phyloP scores from a whole-genome alignment of 306 rosid species.

The Glycine tomentella region DNA sequence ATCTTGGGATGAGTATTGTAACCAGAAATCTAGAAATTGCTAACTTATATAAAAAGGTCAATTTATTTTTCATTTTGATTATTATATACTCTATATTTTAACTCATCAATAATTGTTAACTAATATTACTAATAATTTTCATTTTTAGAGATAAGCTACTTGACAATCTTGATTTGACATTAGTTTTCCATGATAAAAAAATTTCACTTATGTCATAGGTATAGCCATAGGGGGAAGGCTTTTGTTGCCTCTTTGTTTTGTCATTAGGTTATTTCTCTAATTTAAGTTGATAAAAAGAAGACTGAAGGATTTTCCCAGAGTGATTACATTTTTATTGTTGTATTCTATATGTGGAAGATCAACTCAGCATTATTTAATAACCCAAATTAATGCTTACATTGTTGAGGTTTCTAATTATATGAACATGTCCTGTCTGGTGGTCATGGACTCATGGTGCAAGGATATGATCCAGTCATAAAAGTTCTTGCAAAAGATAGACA shows the following conservation, averaged over 20 bases:
- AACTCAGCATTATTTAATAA: slow-evolving; percentile 19
- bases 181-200: not conserved
- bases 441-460: slow-evolving; percentile 89
- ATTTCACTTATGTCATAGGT: not conserved
- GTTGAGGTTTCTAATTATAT: slow-evolving; percentile 48
- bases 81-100: not conserved
- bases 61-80: slow-evolving; percentile 10
- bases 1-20: not conserved
- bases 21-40: slow-evolving; percentile 3
- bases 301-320: not conserved
- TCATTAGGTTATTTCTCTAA: not conserved
- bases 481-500: slow-evolving; percentile 74
- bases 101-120: not conserved
- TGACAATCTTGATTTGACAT: not conserved
- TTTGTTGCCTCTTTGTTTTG: too few species aligned
- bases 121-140: not conserved
- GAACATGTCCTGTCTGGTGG: slow-evolving; percentile 85
- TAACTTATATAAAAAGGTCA: not conserved
- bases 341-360: slow-evolving; percentile 26
- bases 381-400: slow-evolving; percentile 44
- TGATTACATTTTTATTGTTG: slow-evolving; percentile 9
- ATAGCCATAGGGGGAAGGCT: not conserved
- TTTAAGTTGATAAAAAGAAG: slow-evolving; percentile 14
- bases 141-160: slow-evolving; percentile 2
- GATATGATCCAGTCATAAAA: slow-evolving; percentile 73